Conservation (phyloP, 306 rosid genomes). For the Adenanthera pavonina region DNA sequence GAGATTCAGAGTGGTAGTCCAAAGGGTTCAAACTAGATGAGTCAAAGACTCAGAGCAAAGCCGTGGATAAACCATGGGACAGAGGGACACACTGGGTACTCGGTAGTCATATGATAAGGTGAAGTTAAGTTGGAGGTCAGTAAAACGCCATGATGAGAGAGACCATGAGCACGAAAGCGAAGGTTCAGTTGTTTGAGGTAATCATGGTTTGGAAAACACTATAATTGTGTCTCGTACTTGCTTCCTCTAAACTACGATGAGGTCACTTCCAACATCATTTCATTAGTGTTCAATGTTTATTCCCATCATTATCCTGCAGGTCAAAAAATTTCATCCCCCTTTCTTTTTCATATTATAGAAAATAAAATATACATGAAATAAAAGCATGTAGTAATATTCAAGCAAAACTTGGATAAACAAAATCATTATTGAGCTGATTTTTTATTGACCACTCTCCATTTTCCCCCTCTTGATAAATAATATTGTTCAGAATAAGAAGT, state of each 20-base stretch:
- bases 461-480: background rate
- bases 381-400: conserved; percentile 8
- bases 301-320: background rate
- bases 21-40: background rate
- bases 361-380: background rate
- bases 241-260: conserved; percentile 29
- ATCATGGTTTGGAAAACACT: conserved; percentile 34
- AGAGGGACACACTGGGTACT: background rate
- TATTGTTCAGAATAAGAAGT: background rate
- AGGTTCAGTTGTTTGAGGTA: conserved; percentile 35
- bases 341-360: background rate
- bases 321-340: too few relatives aligned
- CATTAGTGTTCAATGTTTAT: background rate
- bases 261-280: background rate
- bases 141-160: background rate
- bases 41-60: background rate
- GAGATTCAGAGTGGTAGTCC: conserved; percentile 10
- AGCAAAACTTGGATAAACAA: conserved; percentile 4
- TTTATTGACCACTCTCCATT: background rate
- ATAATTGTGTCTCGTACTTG: conserved; percentile 45
- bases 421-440: background rate
- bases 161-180: background rate
- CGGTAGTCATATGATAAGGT: background rate
- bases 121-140: background rate
- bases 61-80: background rate